Conservation (phyloP, 192 early-diverging fungal species). For the Pilaira anomala region DNA sequence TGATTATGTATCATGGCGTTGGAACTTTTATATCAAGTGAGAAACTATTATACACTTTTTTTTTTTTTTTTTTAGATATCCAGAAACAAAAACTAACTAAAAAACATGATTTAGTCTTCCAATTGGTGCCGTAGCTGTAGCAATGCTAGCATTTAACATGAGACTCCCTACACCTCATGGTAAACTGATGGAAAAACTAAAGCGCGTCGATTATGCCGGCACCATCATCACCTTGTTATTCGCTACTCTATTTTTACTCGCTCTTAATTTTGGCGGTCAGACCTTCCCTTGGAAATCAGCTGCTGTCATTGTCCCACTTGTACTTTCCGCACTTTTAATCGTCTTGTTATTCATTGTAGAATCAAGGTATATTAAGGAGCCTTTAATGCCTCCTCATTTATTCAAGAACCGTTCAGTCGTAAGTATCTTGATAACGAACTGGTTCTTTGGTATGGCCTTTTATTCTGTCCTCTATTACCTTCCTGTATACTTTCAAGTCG, state of each 20-base stretch:
- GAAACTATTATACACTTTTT: conserved; percentile 9
- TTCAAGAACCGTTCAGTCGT: conserved; percentile 52
- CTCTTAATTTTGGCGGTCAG: conserved; percentile 65
- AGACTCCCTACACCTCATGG: conserved; percentile 29
- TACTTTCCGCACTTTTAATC: conserved; percentile 40
- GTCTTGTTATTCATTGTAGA: conserved; percentile 44
- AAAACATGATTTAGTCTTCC: conserved; percentile 27
- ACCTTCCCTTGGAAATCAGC: conserved; percentile 55
- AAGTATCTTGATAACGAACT: conserved; percentile 27
- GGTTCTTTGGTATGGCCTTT: conserved; percentile 39
- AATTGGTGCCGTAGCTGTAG: conserved; percentile 40
- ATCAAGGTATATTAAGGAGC: conserved; percentile 50
- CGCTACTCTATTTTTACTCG: conserved; percentile 55
- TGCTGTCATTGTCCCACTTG: conserved; percentile 50
- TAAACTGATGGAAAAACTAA: conserved; percentile 46
- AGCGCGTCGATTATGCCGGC: conserved; percentile 62
- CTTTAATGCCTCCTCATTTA: conserved; percentile 58
- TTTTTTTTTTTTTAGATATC: conserved; percentile 1
- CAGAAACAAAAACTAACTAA: not conserved
- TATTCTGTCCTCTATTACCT: conserved; percentile 36
- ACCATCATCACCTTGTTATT: conserved; percentile 43
- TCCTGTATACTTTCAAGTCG: conserved; percentile 50
- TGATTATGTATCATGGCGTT: conserved; percentile 38
- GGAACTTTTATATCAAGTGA: conserved; percentile 44
- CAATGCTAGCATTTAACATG: conserved; percentile 38